These are phyloP conservation scores for Clavulina sp. DNA, from an alignment of 768 basidiomycete species.

Conservation along the genomic window DNA sequence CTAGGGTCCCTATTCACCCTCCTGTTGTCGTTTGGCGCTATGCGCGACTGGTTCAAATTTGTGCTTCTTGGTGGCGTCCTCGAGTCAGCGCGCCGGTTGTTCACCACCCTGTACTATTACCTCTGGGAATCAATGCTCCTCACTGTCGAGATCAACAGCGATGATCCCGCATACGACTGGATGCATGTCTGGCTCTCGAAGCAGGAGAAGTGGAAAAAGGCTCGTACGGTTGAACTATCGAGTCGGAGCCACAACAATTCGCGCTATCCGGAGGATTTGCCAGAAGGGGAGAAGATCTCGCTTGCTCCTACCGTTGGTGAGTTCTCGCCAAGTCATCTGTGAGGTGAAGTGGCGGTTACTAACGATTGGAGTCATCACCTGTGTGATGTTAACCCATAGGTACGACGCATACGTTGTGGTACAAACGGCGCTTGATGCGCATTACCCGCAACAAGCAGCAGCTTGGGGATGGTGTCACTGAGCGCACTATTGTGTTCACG, in stretches of 20 bases:
- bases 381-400: neutral
- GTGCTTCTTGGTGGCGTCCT: constrained; percentile 42
- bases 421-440: constrained; percentile 14
- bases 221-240: constrained; percentile 35
- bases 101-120: constrained; percentile 26
- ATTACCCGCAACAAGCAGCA: constrained; percentile 9
- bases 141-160: constrained; percentile 41
- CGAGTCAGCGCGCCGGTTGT: constrained; percentile 37
- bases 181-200: constrained; percentile 16
- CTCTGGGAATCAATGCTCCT: constrained; percentile 39
- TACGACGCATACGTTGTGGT: constrained; percentile 10
- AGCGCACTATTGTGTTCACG: constrained; percentile 8
- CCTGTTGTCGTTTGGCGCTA: constrained; percentile 8
- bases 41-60: constrained; percentile 42
- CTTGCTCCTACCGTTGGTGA: constrained; percentile 9
- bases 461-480: constrained; percentile 5
- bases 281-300: neutral
- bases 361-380: neutral
- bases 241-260: constrained; percentile 17
- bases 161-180: constrained; percentile 49
- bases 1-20: neutral
- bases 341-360: neutral
- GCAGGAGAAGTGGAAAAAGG: constrained; percentile 13
- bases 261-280: neutral
- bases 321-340: neutral